A percentile compares a stretch with the other conserved stretches of the same genome.
Conservation (phyloP, 164 flowering plant species). For the Buxus sempervirens region DNA sequence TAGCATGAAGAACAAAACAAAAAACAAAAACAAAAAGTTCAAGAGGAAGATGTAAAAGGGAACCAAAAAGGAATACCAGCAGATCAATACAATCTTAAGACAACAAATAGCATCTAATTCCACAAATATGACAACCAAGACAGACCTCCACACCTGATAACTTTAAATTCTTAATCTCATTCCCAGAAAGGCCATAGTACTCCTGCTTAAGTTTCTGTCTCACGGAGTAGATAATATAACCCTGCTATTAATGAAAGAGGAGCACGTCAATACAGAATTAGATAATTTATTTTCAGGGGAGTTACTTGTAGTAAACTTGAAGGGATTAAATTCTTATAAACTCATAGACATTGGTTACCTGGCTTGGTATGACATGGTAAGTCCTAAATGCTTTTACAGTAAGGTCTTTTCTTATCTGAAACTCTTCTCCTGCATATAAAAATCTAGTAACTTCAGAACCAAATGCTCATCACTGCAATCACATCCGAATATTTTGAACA, state of each 20-base stretch:
- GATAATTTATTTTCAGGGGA: background rate
- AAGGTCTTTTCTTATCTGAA: conserved; percentile 61
- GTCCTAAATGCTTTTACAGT: conserved; percentile 84
- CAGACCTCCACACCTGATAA: conserved; percentile 88
- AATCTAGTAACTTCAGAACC: background rate
- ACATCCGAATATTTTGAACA: no score
- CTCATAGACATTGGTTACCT: conserved; percentile 37
- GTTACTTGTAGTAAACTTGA: background rate
- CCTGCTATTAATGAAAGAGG: conserved; percentile 38
- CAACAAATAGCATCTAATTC: background rate
- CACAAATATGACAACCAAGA: conserved; percentile 11
- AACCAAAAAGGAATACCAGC: background rate
- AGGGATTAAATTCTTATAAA: background rate
- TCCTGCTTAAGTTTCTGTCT: conserved; percentile 81
- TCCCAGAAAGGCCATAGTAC: conserved; percentile 69
- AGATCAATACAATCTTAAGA: background rate
- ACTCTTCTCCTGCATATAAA: conserved; percentile 68
- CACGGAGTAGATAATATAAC: conserved; percentile 71
- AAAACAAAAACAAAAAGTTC: background rate
- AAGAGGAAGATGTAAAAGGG: background rate
- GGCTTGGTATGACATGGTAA: conserved; percentile 76
- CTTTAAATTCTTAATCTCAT: conserved; percentile 69
- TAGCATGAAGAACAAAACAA: background rate
- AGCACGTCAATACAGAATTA: background rate
- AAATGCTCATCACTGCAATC: background rate